phyloP scores from a whole-genome alignment of 2,329 filamentous ascomycete genomes.

The Cladosporium sp. region DNA sequence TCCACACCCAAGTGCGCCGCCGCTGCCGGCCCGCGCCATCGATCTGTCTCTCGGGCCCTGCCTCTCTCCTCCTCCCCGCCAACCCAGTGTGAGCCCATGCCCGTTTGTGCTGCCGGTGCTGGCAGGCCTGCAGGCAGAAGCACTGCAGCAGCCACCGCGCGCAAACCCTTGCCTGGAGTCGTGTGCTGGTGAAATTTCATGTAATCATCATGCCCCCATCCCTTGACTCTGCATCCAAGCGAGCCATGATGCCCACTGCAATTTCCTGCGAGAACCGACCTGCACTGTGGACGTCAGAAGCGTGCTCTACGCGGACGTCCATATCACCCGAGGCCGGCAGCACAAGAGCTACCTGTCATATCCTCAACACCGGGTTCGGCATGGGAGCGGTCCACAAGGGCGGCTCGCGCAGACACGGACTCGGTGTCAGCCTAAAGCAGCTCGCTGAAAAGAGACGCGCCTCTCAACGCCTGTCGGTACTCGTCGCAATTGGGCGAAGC shows the following conservation, averaged over 20 bases:
- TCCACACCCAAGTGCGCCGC: not conserved
- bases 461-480: not conserved
- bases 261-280: not conserved
- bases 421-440: conserved; percentile 9
- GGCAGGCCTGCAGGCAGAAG: not conserved
- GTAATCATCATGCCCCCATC: not conserved
- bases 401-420: conserved; percentile 4
- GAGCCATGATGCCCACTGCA: not conserved
- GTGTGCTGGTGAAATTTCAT: not conserved
- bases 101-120: not conserved
- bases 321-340: not conserved
- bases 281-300: too few relatives aligned
- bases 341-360: conserved; percentile 11
- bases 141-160: not conserved
- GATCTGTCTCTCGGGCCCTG: not conserved
- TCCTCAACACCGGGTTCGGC: conserved; percentile 5
- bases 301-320: not conserved
- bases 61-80: not conserved
- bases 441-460: conserved; percentile 5
- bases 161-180: conserved; percentile 3
- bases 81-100: not conserved
- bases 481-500: not conserved
- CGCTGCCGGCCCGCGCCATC: not conserved
- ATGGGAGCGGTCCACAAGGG: conserved; percentile 2
- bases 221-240: conserved; percentile 11